phyloP scores from a whole-genome alignment of 805 yeast genomes.

The Tetrapisispora taiwanensis region DNA sequence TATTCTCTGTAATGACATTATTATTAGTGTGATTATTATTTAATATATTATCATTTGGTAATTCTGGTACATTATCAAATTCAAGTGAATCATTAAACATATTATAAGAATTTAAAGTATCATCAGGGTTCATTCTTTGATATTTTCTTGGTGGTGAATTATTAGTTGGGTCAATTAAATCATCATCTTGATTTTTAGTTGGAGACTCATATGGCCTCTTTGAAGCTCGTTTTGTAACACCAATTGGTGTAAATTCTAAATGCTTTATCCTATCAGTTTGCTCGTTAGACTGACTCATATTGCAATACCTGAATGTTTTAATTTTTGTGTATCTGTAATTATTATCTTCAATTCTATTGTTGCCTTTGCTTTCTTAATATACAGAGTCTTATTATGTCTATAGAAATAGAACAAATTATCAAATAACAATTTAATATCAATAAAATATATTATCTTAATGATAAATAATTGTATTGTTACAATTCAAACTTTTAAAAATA shows the following conservation, averaged over 20 bases:
- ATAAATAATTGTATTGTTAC: too few species aligned
- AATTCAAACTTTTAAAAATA: too few species aligned
- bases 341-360: too few species aligned
- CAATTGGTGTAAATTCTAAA: constrained; percentile 37
- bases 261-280: background rate
- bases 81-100: constrained; percentile 25
- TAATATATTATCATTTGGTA: background rate
- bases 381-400: too few species aligned
- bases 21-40: background rate
- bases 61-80: constrained; percentile 27
- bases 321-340: too few species aligned
- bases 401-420: too few species aligned
- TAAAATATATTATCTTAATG: too few species aligned
- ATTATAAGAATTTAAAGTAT: constrained; percentile 18
- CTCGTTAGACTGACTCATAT: constrained; percentile 1
- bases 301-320: background rate
- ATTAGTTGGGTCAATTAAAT: background rate
- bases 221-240: constrained; percentile 18
- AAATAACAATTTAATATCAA: background rate
- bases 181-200: background rate
- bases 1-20: constrained; percentile 1
- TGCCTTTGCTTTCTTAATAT: too few species aligned
- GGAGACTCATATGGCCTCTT: constrained; percentile 3
- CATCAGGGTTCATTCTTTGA: constrained; percentile 13
- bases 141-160: constrained; percentile 12